Base-by-base conservation (phyloP, 208 protist species). In the Trichomonas vaginalis region DNA sequence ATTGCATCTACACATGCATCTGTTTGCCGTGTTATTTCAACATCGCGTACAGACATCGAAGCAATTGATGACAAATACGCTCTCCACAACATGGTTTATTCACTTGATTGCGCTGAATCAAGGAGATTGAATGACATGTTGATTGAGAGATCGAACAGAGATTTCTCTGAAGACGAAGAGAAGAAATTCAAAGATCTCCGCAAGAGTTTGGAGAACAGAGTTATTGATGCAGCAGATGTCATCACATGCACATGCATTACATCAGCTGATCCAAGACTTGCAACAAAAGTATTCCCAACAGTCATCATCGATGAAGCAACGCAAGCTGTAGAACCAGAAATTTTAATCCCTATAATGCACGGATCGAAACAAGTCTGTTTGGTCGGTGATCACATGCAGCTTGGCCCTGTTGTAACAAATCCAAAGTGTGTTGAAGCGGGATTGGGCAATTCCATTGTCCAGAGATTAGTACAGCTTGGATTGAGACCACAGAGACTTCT, bases 281-380 rank as follows among this genome's bases (percentile, higher is more conserved):
- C 40, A 9, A 82, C 95, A 0, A 98, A 99, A 45, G 95, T 96
- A 88, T 99, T 99, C 96, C 97, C 97, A 23, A 96, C 98, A 56
- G 98, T 99, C 17, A 96, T 99, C 0, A 98, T 99, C 86, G 99
- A 99, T 97, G 99, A 99, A 97, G 96, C 97, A 27, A 99, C 98
- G 2, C 97, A 97, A 96, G 96, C 97, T 32, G 98, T 97, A 35
- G 99, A 99, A 96, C 98, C 99, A 51, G 98, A 99, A 96, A 97
- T 96, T 79, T 96, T 99, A n/a, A 99, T 99, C 95, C 98, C 98
- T 32, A 96, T 99, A 17, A 97, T 99, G 21, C 95, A 97, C 83
- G 98, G 98, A 49, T 97, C 98, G 10, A 97, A 98, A 92, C 98
- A 99, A 96, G 80, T 97, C n/a, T 95, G 96, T 39, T 96, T 99